Percentiles rank a stretch among this genome's conserved stretches.
These are phyloP conservation scores for Globisporangium radiosum DNA, from an alignment of 352 stramenopile genomes.

Conservation along the genomic window DNA sequence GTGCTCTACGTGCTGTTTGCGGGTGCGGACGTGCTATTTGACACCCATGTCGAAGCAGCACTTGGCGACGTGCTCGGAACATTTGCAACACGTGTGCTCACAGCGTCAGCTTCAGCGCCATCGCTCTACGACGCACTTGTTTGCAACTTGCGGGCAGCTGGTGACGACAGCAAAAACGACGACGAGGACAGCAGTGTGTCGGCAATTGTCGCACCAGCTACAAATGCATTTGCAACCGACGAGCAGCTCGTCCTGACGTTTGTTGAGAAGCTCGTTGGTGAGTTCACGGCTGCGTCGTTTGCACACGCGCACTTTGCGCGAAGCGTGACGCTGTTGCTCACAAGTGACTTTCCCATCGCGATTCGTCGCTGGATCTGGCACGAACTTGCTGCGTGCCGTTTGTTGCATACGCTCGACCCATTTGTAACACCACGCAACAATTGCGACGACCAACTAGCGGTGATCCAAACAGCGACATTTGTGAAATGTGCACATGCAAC, in stretches of 20 bases:
- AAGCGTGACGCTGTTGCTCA: slow-evolving; percentile 54
- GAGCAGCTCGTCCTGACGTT: slow-evolving; percentile 59
- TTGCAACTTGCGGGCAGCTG: slow-evolving; percentile 41
- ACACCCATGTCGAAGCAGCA: slow-evolving; percentile 50
- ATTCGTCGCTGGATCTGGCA: slow-evolving; percentile 68
- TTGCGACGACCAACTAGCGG: no score
- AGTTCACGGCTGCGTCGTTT: slow-evolving; percentile 68
- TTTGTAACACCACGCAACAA: slow-evolving; percentile 12
- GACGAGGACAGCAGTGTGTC: slow-evolving; percentile 11
- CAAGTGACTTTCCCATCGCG: slow-evolving; percentile 45
- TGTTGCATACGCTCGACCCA: slow-evolving; percentile 42
- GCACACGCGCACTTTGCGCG: slow-evolving; percentile 58
- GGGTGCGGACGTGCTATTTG: slow-evolving; percentile 62
- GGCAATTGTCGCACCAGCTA: background rate
- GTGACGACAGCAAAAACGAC: slow-evolving; percentile 12
- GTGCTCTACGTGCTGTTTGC: slow-evolving; percentile 69
- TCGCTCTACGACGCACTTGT: slow-evolving; percentile 41
- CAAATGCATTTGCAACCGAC: slow-evolving; percentile 31
- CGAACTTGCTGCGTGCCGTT: slow-evolving; percentile 42
- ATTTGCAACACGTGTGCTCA: slow-evolving; percentile 32
- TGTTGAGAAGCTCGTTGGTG: slow-evolving; percentile 51
- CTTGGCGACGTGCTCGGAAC: slow-evolving; percentile 41
- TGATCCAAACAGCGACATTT: slow-evolving; percentile 14
- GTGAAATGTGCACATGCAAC: slow-evolving; percentile 21
- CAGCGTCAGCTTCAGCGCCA: background rate